Base-by-base conservation (phyloP, 768 basidiomycete genomes). In the Suillus bovinus region DNA sequence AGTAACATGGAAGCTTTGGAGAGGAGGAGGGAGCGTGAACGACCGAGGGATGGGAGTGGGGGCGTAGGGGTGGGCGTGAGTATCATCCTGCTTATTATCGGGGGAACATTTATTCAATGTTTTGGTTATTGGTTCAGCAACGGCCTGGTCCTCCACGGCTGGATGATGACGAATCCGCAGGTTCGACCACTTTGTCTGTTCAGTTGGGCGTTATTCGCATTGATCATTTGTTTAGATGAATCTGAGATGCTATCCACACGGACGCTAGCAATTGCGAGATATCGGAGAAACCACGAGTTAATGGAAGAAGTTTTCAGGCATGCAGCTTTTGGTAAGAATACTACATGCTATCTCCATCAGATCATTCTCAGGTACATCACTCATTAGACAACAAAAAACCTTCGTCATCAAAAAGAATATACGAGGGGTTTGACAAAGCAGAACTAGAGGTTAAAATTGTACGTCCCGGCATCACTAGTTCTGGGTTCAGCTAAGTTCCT, bases 261-360 rank as follows among this genome's bases (percentile, higher is more conserved):
- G 47, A 84, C 89, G 3, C 79, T 93, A 17, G 89, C 92, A 8
- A 68, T 89, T 39, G 82, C 86, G 20, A 81, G 91, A 39, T 94
- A 92, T 69, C 84, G 81, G 66, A 85, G 91, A 7, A 94, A 94
- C 68, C 90, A 93, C 68, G 91, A 92, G 49, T 78, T 89, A 63
- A 94, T 94, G 91, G 88, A 88, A 69, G 89, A 89, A 47, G 88
- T 94, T 2, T 93, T 94, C 73, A 81, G 80, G 65, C 82, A 84
- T 66, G 91, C 91, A 27, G 89, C 88, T 1, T 89, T 85, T 67
- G 85, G 91, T 66, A 56, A 53, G 41, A 31, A 39, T 10, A 2
- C 49, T 9, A 16, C 14, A 7, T 0, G 16, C 2, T 6, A n/a
- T n/a, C 11, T 46, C 17, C 33, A 1, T 16, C 33, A 17, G 29